Conservation (phyloP, 108 stramenopile genomes). For the Pelagomonas calceolata region DNA sequence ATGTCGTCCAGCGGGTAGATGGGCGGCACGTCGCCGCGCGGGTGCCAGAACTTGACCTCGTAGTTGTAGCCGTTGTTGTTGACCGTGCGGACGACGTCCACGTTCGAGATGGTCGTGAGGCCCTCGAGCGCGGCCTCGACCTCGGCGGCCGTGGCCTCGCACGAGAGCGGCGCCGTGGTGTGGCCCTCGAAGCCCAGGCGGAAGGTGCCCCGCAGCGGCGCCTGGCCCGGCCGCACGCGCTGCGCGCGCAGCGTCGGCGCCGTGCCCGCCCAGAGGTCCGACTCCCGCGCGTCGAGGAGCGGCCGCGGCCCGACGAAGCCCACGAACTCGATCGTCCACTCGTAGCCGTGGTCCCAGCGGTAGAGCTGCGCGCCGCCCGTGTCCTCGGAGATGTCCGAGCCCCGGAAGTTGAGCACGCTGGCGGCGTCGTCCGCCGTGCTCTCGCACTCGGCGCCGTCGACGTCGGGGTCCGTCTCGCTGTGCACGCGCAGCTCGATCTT, state of each 20-base stretch:
- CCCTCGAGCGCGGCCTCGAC: conserved; percentile 57
- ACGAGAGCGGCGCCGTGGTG: conserved; percentile 44
- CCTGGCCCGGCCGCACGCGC: conserved; percentile 44
- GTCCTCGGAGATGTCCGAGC: conserved; percentile 29
- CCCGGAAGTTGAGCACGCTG: conserved; percentile 4
- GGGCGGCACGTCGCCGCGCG: neutral
- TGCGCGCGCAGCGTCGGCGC: conserved; percentile 47
- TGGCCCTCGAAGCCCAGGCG: conserved; percentile 46
- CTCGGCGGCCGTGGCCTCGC: conserved; percentile 45
- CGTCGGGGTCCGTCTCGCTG: neutral
- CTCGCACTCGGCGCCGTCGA: too few relatives aligned
- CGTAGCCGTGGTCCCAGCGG: conserved; percentile 64
- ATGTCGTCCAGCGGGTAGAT: neutral
- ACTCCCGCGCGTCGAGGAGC: conserved; percentile 38
- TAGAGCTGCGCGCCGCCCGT: conserved; percentile 32
- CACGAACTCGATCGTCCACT: conserved; percentile 59
- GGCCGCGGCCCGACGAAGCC: conserved; percentile 58
- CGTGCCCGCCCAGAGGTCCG: conserved; percentile 61
- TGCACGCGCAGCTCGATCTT: neutral
- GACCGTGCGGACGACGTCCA: conserved; percentile 42
- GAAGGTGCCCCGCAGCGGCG: conserved; percentile 60
- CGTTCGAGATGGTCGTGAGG: conserved; percentile 46
- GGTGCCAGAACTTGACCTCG: conserved; percentile 53
- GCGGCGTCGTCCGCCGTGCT: neutral
- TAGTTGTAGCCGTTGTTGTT: conserved; percentile 76